Conservation (phyloP, 306 rosid species). For the Sicyos edulis region DNA sequence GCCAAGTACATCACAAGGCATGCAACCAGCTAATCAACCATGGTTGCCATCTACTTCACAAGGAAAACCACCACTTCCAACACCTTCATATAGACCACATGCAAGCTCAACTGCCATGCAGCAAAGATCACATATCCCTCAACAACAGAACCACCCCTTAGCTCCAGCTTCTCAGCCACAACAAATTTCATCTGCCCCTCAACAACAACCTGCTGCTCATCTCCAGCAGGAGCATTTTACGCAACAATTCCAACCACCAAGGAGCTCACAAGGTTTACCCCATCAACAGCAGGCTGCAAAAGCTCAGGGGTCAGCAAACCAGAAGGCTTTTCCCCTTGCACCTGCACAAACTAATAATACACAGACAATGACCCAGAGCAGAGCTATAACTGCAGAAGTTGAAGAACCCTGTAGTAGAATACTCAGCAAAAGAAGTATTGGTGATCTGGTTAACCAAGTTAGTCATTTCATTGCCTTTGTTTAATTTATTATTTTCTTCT, state of each 20-base stretch:
- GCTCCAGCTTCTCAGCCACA: conserved; percentile 28
- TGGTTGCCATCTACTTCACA: conserved; percentile 78
- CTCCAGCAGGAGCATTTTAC: conserved; percentile 61
- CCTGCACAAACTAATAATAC: conserved; percentile 42
- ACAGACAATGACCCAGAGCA: conserved; percentile 46
- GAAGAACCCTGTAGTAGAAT: conserved; percentile 66
- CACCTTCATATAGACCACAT: conserved; percentile 74
- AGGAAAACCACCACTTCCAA: conserved; percentile 90
- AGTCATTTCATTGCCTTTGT: conserved; percentile 11
- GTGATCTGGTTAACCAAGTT: conserved; percentile 80
- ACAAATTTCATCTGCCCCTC: conserved; percentile 28
- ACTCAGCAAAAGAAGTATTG: conserved; percentile 89
- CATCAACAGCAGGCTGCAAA: conserved; percentile 68
- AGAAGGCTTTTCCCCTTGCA: conserved; percentile 56
- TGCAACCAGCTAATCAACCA: conserved; percentile 72
- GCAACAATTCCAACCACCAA: conserved; percentile 43
- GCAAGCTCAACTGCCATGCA: conserved; percentile 54
- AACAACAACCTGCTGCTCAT: conserved; percentile 47
- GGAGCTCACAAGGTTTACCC: conserved; percentile 48
- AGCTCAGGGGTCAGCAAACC: conserved; percentile 51
- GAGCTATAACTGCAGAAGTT: conserved; percentile 38
- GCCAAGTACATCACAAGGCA: conserved; percentile 52
- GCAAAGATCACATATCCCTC: conserved; percentile 64
- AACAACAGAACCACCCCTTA: conserved; percentile 39
- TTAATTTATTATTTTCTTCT: background rate